A percentile compares a stretch with the other conserved stretches of the same genome.
phyloP scores from a whole-genome alignment of 2,329 filamentous ascomycete species.

The Berkeleyomyces basicola region DNA sequence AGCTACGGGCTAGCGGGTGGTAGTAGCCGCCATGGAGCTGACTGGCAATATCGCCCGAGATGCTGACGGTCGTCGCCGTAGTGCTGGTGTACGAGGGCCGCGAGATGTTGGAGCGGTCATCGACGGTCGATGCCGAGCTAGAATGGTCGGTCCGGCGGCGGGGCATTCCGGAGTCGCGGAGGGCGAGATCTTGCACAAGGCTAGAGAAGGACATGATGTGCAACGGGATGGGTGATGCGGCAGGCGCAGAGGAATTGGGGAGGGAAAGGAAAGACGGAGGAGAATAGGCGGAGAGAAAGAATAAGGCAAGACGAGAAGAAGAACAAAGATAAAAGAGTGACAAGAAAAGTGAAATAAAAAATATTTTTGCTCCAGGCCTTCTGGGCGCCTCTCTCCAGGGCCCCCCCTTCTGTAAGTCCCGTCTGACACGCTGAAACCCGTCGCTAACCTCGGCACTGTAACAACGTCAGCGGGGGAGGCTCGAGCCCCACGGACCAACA shows the following conservation, averaged over 20 bases:
- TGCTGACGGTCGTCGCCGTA: conserved; percentile 51
- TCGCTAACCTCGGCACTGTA: background rate
- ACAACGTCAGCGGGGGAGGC: background rate
- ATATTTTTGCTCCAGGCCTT: background rate
- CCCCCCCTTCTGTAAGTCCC: background rate
- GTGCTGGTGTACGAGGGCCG: conserved; percentile 48
- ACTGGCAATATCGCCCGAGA: conserved; percentile 60
- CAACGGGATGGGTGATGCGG: background rate
- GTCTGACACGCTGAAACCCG: background rate
- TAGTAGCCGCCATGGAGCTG: conserved; percentile 72
- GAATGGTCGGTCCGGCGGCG: conserved; percentile 31
- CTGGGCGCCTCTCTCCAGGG: background rate
- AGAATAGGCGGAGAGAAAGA: background rate
- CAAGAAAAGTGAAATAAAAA: background rate
- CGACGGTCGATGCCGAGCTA: conserved; percentile 37
- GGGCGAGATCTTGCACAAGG: conserved; percentile 46
- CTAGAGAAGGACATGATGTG: conserved; percentile 48
- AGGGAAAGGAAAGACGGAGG: background rate
- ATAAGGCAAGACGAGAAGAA: background rate
- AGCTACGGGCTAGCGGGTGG: conserved; percentile 61
- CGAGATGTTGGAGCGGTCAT: conserved; percentile 46
- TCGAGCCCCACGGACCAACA: background rate
- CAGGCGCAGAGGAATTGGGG: background rate
- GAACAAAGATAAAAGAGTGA: background rate
- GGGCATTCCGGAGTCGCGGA: conserved; percentile 33